Evolutionary conservation across 2,329 filamentous ascomycete genomes (phyloP).

Genomic region (Rachicladosporium sp.): DNA sequence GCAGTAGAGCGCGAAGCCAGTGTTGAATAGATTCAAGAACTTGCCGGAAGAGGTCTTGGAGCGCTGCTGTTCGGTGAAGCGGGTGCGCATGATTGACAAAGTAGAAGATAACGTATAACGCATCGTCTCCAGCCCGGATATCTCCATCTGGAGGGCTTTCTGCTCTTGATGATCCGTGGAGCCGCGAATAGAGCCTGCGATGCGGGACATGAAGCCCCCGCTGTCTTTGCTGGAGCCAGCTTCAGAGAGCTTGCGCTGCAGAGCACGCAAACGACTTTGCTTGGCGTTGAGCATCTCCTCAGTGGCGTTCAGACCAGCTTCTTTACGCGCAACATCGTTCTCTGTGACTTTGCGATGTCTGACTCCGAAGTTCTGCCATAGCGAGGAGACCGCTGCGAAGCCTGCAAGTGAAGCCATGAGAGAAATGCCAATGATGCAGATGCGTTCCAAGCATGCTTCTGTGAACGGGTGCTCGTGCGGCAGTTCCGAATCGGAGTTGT

Average conservation of each 20-base stretch:
- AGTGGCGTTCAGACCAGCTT: slow-evolving; percentile 65
- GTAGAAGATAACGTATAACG: slow-evolving; percentile 55
- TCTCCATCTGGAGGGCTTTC: slow-evolving; percentile 55
- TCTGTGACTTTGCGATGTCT: slow-evolving; percentile 50
- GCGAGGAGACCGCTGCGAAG: slow-evolving; percentile 75
- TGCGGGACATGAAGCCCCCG: slow-evolving; percentile 56
- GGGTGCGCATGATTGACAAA: slow-evolving; percentile 49
- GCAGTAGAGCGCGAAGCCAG: slow-evolving; percentile 69
- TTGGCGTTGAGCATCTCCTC: slow-evolving; percentile 69
- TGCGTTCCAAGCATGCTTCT: slow-evolving; percentile 48
- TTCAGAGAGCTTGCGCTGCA: slow-evolving; percentile 53
- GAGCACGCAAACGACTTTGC: slow-evolving; percentile 54
- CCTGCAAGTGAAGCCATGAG: slow-evolving; percentile 81
- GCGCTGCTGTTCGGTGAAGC: slow-evolving; percentile 52
- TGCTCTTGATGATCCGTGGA: slow-evolving; percentile 43
- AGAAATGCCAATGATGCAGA: slow-evolving; percentile 75
- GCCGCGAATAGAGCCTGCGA: slow-evolving; percentile 59
- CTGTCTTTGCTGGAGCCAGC: slow-evolving; percentile 17
- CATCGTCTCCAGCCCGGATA: slow-evolving; percentile 71
- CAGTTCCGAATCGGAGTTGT: slow-evolving; percentile 25
- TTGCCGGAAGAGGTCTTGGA: slow-evolving; percentile 56
- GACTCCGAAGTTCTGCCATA: slow-evolving; percentile 71
- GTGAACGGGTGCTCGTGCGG: slow-evolving; percentile 28
- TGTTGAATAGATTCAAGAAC: slow-evolving; percentile 49
- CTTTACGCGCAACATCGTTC: slow-evolving; percentile 61